These are phyloP conservation scores for Neurospora sp. DNA, from an alignment of 495 filamentous ascomycete species.

Conservation along the genomic window DNA sequence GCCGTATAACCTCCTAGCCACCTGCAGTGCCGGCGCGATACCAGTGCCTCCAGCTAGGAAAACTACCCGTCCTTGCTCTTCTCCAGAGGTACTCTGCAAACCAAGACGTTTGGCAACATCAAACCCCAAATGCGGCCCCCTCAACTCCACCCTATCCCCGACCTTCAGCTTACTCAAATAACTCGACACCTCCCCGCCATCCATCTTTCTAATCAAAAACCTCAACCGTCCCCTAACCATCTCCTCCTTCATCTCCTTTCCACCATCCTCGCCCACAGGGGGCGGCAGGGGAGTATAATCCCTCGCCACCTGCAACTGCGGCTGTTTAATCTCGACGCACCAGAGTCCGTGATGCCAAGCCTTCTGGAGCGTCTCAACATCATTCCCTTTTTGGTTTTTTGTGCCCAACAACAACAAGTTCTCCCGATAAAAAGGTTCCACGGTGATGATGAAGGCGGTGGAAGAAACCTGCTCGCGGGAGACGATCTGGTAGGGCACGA, in stretches of 20 bases:
- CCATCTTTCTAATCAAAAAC: conserved; percentile 40
- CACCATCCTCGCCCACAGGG: conserved; percentile 29
- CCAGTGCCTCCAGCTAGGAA: conserved; percentile 93
- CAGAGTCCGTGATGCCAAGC: conserved; percentile 50
- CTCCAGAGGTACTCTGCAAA: background rate
- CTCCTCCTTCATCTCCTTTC: conserved; percentile 37
- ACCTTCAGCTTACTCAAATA: conserved; percentile 55
- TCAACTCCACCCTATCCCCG: conserved; percentile 55
- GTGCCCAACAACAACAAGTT: too few relatives aligned
- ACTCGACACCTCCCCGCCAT: conserved; percentile 42
- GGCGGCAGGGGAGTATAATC: conserved; percentile 81
- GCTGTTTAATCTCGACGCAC: conserved; percentile 89
- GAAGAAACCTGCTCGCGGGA: conserved; percentile 55
- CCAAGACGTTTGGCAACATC: conserved; percentile 41
- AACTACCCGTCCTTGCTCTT: conserved; percentile 35
- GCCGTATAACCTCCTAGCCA: conserved; percentile 48
- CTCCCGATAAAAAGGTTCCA: conserved; percentile 30
- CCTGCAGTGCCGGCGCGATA: conserved; percentile 82
- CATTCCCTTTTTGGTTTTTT: too few relatives aligned
- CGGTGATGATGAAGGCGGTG: conserved; percentile 47
- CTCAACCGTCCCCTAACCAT: conserved; percentile 26
- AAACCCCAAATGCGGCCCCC: conserved; percentile 69
- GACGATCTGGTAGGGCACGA: conserved; percentile 54
- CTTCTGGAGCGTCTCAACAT: background rate
- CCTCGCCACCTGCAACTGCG: conserved; percentile 77